Base-by-base conservation (phyloP, 2,329 filamentous ascomycete genomes). In the Emmonsiellopsis sp. region DNA sequence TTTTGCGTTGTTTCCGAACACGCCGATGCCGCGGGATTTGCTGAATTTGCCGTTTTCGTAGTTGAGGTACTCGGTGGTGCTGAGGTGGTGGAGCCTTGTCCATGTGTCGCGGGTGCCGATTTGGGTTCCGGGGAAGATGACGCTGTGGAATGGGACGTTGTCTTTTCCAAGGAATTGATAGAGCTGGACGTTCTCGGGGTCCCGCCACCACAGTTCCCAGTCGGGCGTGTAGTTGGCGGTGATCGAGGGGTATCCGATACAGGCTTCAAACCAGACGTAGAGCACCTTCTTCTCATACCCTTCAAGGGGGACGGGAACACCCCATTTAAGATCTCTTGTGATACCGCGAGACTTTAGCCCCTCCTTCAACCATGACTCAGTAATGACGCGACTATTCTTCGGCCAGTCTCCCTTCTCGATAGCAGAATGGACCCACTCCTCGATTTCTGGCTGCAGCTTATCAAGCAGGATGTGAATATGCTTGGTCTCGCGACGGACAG, bases 161-260 rank as follows among this genome's bases (percentile, higher is more conserved):
- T 88, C 85, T 66, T 93, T 93, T 72, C 88, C 88, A 81, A 92
- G 88, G 75, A 93, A 91, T 72, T 93, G 88, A 68, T 90, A 92
- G 11, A 93, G 80, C 63, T 84, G 80, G 51, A 93, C 88, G 42
- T 92, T 78, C 34, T 91, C 83, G 0, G 87, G 86, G 67, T 90
- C 84, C 64, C 84, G 83, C 88, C 88, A 94, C 88, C 88, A 94
- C 65, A 87, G 79, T 73, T 91, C 83, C 88, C 88, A 94, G 57
- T 90, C 78, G 51, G 82, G 79, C 3, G 88, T 92, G 67, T 91
- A 92, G 58, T 80, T 87, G 57, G 87, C 87, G 4, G 88, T 92
- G 58, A 94, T 94, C 6, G 87, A 91, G 27, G 88, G 83, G 67
- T 94, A 94, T 42, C 88, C 88, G 63, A 93, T 88, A 68, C 85